Evolutionary conservation across 148 eudicot species (phyloP).

Genomic region (Suaeda aralocaspica): DNA sequence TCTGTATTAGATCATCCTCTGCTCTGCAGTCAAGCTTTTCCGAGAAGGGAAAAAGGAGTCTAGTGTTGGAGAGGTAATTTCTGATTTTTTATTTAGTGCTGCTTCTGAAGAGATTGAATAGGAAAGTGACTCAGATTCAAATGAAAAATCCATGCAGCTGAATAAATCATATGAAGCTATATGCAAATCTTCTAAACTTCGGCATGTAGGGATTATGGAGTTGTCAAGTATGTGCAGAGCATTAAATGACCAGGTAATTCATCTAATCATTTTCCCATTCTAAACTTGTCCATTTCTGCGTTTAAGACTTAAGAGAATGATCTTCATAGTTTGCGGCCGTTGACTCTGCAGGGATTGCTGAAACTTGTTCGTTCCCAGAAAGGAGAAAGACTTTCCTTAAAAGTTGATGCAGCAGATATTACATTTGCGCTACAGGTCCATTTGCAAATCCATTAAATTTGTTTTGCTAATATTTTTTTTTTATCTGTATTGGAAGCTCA

Average conservation of each 20-base stretch:
- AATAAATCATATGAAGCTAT: slow-evolving; percentile 63
- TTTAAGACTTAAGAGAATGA: neutral
- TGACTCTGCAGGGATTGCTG: slow-evolving; percentile 65
- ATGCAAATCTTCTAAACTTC: slow-evolving; percentile 63
- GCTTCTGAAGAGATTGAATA: neutral
- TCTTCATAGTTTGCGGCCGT: slow-evolving; percentile 5
- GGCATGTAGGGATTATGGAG: slow-evolving; percentile 70
- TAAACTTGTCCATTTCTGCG: neutral
- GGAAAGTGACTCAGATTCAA: slow-evolving; percentile 3
- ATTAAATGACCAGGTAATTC: slow-evolving; percentile 77
- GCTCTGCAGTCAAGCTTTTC: slow-evolving; percentile 87
- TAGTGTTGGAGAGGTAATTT: slow-evolving; percentile 71
- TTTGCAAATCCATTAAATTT: neutral
- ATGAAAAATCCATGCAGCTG: slow-evolving; percentile 42
- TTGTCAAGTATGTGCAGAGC: slow-evolving; percentile 87
- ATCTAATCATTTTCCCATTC: neutral
- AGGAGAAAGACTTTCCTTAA: slow-evolving; percentile 57
- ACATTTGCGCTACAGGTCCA: slow-evolving; percentile 83
- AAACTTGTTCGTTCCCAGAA: slow-evolving; percentile 70
- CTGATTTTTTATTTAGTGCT: neutral
- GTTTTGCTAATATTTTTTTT: neutral
- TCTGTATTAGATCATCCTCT: slow-evolving; percentile 64
- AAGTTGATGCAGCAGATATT: slow-evolving; percentile 78
- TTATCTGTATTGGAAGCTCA: neutral
- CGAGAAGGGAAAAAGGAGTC: slow-evolving; percentile 71